Percentiles rank a stretch among this genome's conserved stretches.
Conservation (phyloP, 73 alveolate species). For the Paramecium caudatum region DNA sequence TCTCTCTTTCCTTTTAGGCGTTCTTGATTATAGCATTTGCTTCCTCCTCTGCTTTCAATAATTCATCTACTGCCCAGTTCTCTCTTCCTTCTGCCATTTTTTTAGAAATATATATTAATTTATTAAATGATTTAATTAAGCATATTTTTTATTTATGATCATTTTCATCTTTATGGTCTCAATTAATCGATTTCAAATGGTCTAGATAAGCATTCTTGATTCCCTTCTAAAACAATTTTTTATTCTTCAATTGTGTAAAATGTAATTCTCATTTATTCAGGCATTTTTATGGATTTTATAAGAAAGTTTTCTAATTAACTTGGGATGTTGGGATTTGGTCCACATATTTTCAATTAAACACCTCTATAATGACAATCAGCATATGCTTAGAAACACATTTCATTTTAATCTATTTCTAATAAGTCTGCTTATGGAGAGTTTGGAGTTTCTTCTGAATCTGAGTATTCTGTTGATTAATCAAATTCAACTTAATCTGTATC, state of each 20-base stretch:
- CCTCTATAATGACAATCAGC: conserved; percentile 37
- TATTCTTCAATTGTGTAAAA: not conserved
- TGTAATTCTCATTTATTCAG: conserved; percentile 39
- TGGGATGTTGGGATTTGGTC: not conserved
- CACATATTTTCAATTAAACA: conserved; percentile 24
- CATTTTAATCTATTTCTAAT: conserved; percentile 8
- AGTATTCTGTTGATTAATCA: conserved; percentile 23
- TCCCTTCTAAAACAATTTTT: not conserved
- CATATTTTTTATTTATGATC: not conserved
- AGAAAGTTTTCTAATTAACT: conserved; percentile 10
- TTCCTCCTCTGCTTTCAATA: conserved; percentile 74
- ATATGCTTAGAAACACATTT: conserved; percentile 43
- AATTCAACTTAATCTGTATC: not conserved
- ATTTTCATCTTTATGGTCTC: not conserved
- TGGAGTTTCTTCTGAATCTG: not conserved
- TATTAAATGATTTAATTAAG: conserved; percentile 26
- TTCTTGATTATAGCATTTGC: conserved; percentile 73
- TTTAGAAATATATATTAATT: conserved; percentile 1
- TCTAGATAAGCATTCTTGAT: conserved; percentile 32
- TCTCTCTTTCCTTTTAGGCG: conserved; percentile 76
- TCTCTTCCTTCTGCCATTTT: conserved; percentile 70
- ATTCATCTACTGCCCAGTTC: conserved; percentile 77
- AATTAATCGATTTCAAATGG: conserved; percentile 36
- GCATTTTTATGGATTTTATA: conserved; percentile 28
- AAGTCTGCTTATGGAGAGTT: not conserved